Percentiles rank a stretch among this genome's conserved stretches.
These are phyloP conservation scores for Datisca glomerata DNA, from an alignment of 306 rosid genomes.

Conservation along the genomic window DNA sequence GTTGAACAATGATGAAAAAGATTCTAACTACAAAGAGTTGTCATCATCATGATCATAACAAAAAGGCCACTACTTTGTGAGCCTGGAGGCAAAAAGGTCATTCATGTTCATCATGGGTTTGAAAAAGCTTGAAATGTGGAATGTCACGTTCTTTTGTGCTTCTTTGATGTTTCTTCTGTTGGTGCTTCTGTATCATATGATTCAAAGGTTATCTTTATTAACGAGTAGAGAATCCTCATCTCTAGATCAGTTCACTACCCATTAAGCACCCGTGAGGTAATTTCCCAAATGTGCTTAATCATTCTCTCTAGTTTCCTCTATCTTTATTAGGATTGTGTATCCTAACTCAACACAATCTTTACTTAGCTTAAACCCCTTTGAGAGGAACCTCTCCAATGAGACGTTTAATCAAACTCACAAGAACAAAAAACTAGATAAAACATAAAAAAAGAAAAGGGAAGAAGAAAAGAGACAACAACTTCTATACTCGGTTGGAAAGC, in stretches of 20 bases:
- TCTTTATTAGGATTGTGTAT: too few species aligned
- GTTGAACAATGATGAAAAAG: too few species aligned
- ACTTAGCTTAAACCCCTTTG: too few species aligned
- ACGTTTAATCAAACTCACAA: too few species aligned
- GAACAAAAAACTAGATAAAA: too few species aligned
- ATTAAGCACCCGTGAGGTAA: slow-evolving; percentile 91
- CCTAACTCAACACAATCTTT: too few species aligned
- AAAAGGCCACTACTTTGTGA: slow-evolving; percentile 24
- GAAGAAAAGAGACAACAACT: too few species aligned
- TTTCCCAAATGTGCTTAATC: slow-evolving; percentile 33
- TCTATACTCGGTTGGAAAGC: too few species aligned
- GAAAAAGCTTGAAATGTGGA: slow-evolving; percentile 61
- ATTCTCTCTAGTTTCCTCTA: background rate
- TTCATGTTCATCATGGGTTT: slow-evolving; percentile 32
- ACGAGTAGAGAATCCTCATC: slow-evolving; percentile 81
- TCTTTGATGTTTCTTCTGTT: slow-evolving; percentile 25
- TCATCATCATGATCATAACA: too few species aligned
- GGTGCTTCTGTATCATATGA: slow-evolving; percentile 81
- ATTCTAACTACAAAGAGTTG: too few species aligned
- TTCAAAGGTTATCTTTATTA: slow-evolving; percentile 57
- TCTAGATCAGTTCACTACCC: slow-evolving; percentile 99
- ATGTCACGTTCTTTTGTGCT: slow-evolving; percentile 29
- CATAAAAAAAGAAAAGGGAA: too few species aligned
- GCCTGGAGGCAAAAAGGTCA: slow-evolving; percentile 11
- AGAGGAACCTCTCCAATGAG: too few species aligned